A percentile compares a stretch with the other conserved stretches of the same genome.
Conservation (phyloP, 192 early-diverging fungal species). For the Entomortierella beljakovae region DNA sequence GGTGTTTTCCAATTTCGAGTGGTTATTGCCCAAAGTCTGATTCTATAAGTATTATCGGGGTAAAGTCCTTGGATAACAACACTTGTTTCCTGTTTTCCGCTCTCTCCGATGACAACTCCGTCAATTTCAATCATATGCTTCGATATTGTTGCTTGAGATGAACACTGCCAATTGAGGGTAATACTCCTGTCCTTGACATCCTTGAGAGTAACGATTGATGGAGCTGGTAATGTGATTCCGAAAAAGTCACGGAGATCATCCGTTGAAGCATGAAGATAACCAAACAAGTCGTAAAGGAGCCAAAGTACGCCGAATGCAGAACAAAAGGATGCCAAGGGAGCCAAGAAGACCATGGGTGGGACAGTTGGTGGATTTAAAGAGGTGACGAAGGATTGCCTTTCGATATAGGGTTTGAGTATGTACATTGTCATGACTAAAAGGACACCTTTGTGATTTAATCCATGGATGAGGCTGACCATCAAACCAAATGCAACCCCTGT, state of each 20-base stretch:
- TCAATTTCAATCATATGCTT: constrained; percentile 53
- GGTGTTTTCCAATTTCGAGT: constrained; percentile 54
- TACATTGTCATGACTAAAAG: constrained; percentile 55
- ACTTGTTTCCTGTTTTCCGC: constrained; percentile 54
- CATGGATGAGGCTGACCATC: constrained; percentile 53
- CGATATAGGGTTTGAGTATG: constrained; percentile 52
- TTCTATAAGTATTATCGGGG: constrained; percentile 50
- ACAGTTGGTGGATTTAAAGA: constrained; percentile 46
- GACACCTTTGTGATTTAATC: constrained; percentile 48
- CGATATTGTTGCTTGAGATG: constrained; percentile 49
- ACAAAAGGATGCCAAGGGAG: constrained; percentile 46
- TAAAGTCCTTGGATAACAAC: constrained; percentile 50
- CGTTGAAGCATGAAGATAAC: constrained; percentile 49
- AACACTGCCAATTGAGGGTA: constrained; percentile 50
- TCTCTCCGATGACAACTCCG: constrained; percentile 44
- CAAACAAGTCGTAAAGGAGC: constrained; percentile 51
- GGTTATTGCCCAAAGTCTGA: constrained; percentile 50
- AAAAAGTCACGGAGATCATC: constrained; percentile 50
- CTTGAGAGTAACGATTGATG: constrained; percentile 49
- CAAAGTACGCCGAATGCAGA: constrained; percentile 50
- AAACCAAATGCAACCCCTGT: constrained; percentile 53
- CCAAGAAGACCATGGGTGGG: constrained; percentile 45
- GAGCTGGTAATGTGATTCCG: constrained; percentile 44
- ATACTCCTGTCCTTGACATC: constrained; percentile 54
- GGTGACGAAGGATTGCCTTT: constrained; percentile 35